Evolutionary conservation across 805 yeast genomes (phyloP), one percentile per base, ranked within the genome.

Genomic region (Groenewaldozyma tartarivorans): DNA sequence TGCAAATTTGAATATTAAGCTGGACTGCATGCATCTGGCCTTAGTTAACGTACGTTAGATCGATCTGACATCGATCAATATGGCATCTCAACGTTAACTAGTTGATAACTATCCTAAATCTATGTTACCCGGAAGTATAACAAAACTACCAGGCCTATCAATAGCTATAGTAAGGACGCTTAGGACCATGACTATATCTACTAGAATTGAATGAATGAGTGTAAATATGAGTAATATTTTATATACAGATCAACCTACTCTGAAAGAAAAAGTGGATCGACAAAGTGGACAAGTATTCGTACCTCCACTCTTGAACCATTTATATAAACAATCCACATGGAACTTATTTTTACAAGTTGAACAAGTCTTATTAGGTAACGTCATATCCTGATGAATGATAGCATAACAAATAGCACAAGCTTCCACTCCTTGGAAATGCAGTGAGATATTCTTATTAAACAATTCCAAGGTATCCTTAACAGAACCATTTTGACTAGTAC

Each of bases 371-470:
- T 86, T 77, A 4, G 99, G 98, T 43, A 92, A 69, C 5, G 95
- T 81, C 53, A 83, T 84, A 54, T 87, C 96, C 47, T 82, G 87
- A 56, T 88, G 95, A 48, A 92, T 64, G 42, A 90, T 81, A 13
- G 95, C 82, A 60, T 92, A 92, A 60, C 99, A 92, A 50, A 92
- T 87, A 2, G 97, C 95, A 71, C 99, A 92, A 45, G 90, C 97
- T 54, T 86, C 96, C 49, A 85, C 87, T 0, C 96, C 96, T 5
- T 88, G 82, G 59, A 94, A 88, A 56, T 88, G 94, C 51, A 83
- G 68, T 41, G 76, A 73, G 39, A 86, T 87, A 53, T 90, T 85
- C 50, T 75, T 77, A 53, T 74, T 75, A 59, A 81, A 78, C 27
- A 80, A 66, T 44, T 75, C 78, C 38, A 83, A 68, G 2, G 87